A percentile compares a stretch with the other conserved stretches of the same genome.
These are phyloP conservation scores for Biscogniauxia marginata DNA, from an alignment of 2,329 filamentous ascomycete species.

Conservation along the genomic window DNA sequence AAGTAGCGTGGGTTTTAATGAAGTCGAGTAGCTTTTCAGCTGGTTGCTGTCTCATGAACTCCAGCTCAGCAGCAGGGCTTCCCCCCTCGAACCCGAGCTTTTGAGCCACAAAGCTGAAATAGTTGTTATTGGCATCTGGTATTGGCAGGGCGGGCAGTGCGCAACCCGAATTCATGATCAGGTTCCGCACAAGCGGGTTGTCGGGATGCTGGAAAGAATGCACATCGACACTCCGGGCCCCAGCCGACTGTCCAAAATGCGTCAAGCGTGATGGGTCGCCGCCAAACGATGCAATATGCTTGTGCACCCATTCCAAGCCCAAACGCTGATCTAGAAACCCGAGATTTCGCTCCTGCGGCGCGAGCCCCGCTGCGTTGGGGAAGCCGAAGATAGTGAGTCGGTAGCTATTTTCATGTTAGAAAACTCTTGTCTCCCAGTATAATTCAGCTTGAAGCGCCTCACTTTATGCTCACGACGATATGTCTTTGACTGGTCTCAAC, in stretches of 20 bases:
- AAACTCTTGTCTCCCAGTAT: not conserved
- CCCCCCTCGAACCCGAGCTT: slow-evolving; percentile 34
- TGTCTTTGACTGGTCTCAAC: slow-evolving; percentile 15
- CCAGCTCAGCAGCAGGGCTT: slow-evolving; percentile 29
- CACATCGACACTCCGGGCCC: slow-evolving; percentile 39
- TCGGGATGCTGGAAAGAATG: slow-evolving; percentile 45
- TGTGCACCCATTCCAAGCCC: slow-evolving; percentile 48
- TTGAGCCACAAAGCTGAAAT: slow-evolving; percentile 37
- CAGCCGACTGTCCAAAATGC: slow-evolving; percentile 48
- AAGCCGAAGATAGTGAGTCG: slow-evolving; percentile 37
- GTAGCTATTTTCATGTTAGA: slow-evolving; percentile 30
- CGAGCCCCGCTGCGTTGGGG: slow-evolving; percentile 29
- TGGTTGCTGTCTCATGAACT: slow-evolving; percentile 31
- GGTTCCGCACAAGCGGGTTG: slow-evolving; percentile 43
- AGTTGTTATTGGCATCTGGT: slow-evolving; percentile 26
- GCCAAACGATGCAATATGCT: slow-evolving; percentile 48
- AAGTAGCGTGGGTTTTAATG: not conserved
- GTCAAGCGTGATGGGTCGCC: slow-evolving; percentile 43
- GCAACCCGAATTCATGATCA: slow-evolving; percentile 42
- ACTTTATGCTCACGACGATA: slow-evolving; percentile 19
- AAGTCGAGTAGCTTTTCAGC: not conserved
- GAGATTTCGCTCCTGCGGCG: slow-evolving; percentile 38
- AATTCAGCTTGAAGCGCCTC: not conserved
- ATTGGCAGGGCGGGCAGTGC: slow-evolving; percentile 32
- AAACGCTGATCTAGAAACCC: slow-evolving; percentile 50